Evolutionary conservation across 768 basidiomycete genomes (phyloP), one percentile per base, ranked within the genome.

Genomic region (Mycena capillaripes): DNA sequence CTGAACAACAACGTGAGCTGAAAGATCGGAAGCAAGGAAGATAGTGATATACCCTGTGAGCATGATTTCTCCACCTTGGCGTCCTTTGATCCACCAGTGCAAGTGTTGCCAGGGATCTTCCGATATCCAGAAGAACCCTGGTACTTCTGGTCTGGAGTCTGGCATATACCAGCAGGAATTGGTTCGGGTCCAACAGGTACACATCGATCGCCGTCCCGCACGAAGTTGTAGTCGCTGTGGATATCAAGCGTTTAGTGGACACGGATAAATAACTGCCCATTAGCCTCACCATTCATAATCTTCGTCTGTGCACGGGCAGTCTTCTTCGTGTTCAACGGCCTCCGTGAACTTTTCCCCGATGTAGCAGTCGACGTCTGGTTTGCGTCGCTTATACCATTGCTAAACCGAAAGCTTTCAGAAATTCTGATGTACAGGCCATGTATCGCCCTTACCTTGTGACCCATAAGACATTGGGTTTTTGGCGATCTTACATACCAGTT

Each of bases 301-400:
- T 16, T 91, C 91, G 73, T 96, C 93, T 2, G 88, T 86, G 78
- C 98, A 99, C 21, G 88, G 79, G 79, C 98, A 99, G 61, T 87
- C 83, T 53, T 97, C 96, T 66, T 96, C 94, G 68, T 94, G 91
- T 27, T 87, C 91, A 12, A 93, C 89, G 0, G 97, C 97, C 77
- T 98, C 97, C 36, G 86, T 82, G 83, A 94, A 99, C 82, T 98
- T 95, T 64, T 97, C 86, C 0, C 94, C 95, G 17, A 99, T 92
- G 74, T 95, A 98, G 75, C 98, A 99, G 65, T 95, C 86, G 2
- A 92, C 94, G 66, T 93, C 87, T 0, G 88, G 80, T 82, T 96
- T 99, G 79, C 97, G 88, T 25, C 98, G 90, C 62, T 82, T 87
- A 81, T 97, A 99, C 92, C 94, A 98, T 93, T 99, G 97, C 95